Conservation (phyloP, 495 filamentous ascomycete species). For the Massariosphaeria phaeospora region DNA sequence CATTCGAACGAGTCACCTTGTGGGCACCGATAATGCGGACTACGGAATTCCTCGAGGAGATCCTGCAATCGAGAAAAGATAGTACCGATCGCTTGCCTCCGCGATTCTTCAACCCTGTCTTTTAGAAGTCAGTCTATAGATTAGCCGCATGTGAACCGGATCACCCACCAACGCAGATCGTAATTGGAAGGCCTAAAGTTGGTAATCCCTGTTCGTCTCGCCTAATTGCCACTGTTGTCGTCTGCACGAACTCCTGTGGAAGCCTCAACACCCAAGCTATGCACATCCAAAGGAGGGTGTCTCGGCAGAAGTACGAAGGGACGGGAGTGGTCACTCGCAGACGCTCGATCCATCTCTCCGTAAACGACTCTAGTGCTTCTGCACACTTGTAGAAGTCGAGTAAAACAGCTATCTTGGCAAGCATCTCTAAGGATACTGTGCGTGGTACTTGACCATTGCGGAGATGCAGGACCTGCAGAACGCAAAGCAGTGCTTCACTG, state of each 20-base stretch:
- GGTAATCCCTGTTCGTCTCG: conserved; percentile 1
- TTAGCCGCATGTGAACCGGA: not conserved
- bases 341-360: conserved; percentile 44
- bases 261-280: conserved; percentile 41
- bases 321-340: conserved; percentile 16
- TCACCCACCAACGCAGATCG: not conserved
- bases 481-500: conserved; percentile 43
- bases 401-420: conserved; percentile 49
- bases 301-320: conserved; percentile 29
- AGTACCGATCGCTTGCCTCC: conserved; percentile 2
- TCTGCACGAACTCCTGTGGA: conserved; percentile 3
- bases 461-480: conserved; percentile 51
- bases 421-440: conserved; percentile 42
- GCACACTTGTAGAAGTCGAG: conserved; percentile 50
- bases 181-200: conserved; percentile 17
- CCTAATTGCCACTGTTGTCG: conserved; percentile 7
- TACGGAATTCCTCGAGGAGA: conserved; percentile 5
- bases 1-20: not conserved
- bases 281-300: conserved; percentile 42
- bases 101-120: not conserved
- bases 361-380: conserved; percentile 43
- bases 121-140: not conserved
- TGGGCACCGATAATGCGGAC: not conserved
- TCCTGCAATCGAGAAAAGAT: not conserved
- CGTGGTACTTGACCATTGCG: conserved; percentile 43